Evolutionary conservation across 2,329 filamentous ascomycete genomes (phyloP).

Genomic region (Volutella citrinella): DNA sequence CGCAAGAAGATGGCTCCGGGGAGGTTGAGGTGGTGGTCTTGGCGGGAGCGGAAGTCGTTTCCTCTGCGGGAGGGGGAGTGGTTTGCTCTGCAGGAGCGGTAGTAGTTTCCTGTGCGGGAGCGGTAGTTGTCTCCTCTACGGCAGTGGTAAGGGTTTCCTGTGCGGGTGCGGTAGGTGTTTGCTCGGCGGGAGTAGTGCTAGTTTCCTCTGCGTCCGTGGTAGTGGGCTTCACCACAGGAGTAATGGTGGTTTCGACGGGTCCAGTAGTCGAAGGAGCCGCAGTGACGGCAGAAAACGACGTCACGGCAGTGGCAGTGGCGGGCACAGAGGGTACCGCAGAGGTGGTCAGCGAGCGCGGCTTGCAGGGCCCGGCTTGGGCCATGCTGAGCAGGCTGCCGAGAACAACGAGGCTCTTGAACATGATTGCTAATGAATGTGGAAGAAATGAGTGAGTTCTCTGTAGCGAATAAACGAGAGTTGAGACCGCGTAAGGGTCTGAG

Average conservation of each 20-base stretch:
- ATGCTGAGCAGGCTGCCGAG: conserved; percentile 1
- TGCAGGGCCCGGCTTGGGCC: conserved; percentile 4
- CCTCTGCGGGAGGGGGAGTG: too few species aligned
- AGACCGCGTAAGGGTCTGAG: too few species aligned
- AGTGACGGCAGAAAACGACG: too few species aligned
- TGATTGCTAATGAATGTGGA: background rate
- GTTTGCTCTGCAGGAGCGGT: background rate
- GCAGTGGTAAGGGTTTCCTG: background rate
- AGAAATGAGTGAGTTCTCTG: background rate
- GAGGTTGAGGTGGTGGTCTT: too few species aligned
- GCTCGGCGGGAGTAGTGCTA: background rate
- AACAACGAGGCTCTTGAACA: conserved; percentile 3
- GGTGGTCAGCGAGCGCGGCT: background rate
- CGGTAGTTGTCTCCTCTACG: background rate
- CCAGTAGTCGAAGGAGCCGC: too few species aligned
- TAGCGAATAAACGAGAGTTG: too few species aligned
- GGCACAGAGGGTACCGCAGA: background rate
- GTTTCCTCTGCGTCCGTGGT: background rate
- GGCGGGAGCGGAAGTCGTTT: too few species aligned
- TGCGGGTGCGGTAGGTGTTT: too few species aligned
- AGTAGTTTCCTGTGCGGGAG: background rate
- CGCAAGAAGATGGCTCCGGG: too few species aligned
- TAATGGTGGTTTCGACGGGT: background rate
- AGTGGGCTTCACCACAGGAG: background rate
- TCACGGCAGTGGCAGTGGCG: background rate